Percentiles rank a stretch among this genome's conserved stretches.
Evolutionary conservation across 2,329 filamentous ascomycete genomes (phyloP).

Genomic region (Fusarium begoniae): DNA sequence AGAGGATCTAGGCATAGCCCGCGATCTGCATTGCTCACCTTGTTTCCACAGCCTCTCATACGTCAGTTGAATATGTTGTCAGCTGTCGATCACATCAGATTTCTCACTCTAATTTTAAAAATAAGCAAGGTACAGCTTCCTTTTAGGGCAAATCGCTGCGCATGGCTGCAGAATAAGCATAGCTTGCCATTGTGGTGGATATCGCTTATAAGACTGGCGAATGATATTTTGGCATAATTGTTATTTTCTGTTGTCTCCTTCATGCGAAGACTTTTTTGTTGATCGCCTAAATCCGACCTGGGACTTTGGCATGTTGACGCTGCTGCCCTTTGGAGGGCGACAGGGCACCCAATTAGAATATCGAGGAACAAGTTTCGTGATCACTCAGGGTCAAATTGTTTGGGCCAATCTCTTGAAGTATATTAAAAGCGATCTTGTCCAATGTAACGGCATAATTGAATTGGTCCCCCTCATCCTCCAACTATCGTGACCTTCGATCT

Average conservation of each 20-base stretch:
- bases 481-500: not conserved
- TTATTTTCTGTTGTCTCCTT: not conserved
- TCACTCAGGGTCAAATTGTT: accelerated
- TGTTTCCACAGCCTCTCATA: not conserved
- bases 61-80: not conserved
- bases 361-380: not conserved
- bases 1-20: not conserved
- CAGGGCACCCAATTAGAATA: accelerated
- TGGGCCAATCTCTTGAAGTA: not conserved
- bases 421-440: not conserved
- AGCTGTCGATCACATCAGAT: not conserved
- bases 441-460: not conserved
- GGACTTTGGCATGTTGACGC: no score
- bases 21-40: not conserved
- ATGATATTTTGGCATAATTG: not conserved
- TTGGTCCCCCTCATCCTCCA: not conserved
- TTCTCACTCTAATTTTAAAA: not conserved
- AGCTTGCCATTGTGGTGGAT: not conserved
- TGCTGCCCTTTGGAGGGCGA: accelerated
- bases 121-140: not conserved
- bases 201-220: not conserved
- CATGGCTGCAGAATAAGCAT: not conserved
- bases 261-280: not conserved
- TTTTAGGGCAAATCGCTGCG: not conserved
- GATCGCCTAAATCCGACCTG: not conserved